Percentiles rank a stretch among this genome's conserved stretches.
Evolutionary conservation across 768 basidiomycete species (phyloP).

Genomic region (Fomitopsis serialis): DNA sequence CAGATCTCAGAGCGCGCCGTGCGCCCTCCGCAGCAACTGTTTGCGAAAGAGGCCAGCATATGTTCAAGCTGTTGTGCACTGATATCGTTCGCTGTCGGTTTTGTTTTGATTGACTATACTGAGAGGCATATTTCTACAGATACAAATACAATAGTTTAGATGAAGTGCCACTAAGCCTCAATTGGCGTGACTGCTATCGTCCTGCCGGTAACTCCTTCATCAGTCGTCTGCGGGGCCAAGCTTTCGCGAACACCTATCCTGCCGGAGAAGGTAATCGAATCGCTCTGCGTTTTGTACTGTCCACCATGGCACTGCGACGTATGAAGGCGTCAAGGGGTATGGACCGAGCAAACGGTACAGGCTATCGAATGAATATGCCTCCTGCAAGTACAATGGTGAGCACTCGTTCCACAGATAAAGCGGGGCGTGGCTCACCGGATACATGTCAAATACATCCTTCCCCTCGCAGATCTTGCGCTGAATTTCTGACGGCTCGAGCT

Average conservation of each 20-base stretch:
- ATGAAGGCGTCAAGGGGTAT: neutral
- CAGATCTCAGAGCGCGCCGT: no score
- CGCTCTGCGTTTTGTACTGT: neutral
- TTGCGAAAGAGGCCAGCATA: no score
- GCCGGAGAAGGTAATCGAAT: neutral
- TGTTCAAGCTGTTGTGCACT: no score
- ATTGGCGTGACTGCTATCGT: no score
- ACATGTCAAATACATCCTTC: constrained; percentile 60
- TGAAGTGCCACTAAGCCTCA: no score
- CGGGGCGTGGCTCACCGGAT: constrained; percentile 32
- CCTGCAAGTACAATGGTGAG: neutral
- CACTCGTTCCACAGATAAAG: neutral
- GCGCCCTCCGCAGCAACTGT: no score
- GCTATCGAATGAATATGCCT: neutral
- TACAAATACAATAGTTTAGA: no score
- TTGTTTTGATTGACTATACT: no score
- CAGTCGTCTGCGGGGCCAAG: neutral
- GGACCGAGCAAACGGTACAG: neutral
- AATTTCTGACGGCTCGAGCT: constrained; percentile 46
- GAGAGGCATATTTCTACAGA: no score
- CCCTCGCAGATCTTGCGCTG: constrained; percentile 55
- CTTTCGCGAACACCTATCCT: neutral
- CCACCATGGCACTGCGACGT: neutral
- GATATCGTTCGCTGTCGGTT: no score
- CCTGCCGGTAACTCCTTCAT: no score